These are phyloP conservation scores for Vararia minispora DNA, from an alignment of 768 basidiomycete genomes.

Conservation along the genomic window DNA sequence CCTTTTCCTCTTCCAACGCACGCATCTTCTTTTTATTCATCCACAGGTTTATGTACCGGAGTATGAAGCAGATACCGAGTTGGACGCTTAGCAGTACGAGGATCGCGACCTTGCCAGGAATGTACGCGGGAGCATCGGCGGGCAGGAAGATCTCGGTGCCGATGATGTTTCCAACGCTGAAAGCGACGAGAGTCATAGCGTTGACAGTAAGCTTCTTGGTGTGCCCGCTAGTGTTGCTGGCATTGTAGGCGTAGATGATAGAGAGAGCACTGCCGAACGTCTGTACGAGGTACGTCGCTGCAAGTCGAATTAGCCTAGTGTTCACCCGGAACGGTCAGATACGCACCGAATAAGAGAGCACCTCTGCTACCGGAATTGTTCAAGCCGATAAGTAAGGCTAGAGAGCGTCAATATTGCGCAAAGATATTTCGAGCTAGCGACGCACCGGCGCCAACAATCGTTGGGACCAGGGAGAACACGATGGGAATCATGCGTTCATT, in stretches of 20 bases:
- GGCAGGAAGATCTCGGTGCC: slow-evolving; percentile 56
- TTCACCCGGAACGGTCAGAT: background rate
- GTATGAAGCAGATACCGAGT: slow-evolving; percentile 32
- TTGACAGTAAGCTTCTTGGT: slow-evolving; percentile 61
- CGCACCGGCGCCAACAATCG: slow-evolving; percentile 45
- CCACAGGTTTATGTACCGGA: slow-evolving; percentile 44
- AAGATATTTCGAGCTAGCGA: too few relatives aligned
- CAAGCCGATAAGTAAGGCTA: slow-evolving; percentile 43
- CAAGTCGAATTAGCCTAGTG: background rate
- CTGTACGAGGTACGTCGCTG: slow-evolving; percentile 38
- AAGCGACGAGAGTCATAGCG: slow-evolving; percentile 43
- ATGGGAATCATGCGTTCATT: slow-evolving; percentile 53
- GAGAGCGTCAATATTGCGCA: background rate
- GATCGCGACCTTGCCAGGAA: slow-evolving; percentile 57
- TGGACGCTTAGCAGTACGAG: slow-evolving; percentile 46
- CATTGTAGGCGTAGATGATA: slow-evolving; percentile 52
- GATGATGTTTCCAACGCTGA: slow-evolving; percentile 48
- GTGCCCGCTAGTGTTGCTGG: slow-evolving; percentile 51
- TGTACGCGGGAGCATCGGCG: slow-evolving; percentile 48
- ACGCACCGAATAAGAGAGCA: slow-evolving; percentile 41
- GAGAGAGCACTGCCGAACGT: slow-evolving; percentile 51
- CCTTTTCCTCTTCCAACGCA: slow-evolving; percentile 32
- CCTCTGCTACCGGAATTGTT: slow-evolving; percentile 38
- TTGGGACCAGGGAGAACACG: slow-evolving; percentile 43
- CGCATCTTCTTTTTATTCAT: slow-evolving; percentile 38